phyloP scores from a whole-genome alignment of 1,139 yeast genomes.

The Pichiaceae sp. region DNA sequence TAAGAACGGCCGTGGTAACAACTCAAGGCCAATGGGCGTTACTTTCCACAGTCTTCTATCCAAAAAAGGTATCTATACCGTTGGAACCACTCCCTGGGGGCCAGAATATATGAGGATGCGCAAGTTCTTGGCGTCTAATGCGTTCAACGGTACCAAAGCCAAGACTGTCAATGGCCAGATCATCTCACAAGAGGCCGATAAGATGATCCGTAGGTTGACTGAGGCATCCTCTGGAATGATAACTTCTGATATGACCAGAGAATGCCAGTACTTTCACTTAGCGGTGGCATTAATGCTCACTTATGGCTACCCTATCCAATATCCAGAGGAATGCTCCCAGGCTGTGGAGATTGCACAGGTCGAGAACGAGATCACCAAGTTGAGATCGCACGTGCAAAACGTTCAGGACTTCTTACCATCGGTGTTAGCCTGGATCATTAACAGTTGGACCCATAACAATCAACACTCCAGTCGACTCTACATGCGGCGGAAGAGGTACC shows the following conservation, averaged over 20 bases:
- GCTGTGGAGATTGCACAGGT: constrained; percentile 50
- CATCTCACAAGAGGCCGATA: constrained; percentile 37
- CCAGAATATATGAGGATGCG: constrained; percentile 43
- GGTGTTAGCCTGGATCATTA: constrained; percentile 27
- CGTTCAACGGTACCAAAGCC: constrained; percentile 32
- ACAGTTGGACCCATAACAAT: constrained; percentile 24
- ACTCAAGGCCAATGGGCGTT: constrained; percentile 59
- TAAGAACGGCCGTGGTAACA: constrained; percentile 42
- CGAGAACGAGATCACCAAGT: constrained; percentile 56
- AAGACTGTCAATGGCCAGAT: constrained; percentile 26
- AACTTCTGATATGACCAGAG: constrained; percentile 11
- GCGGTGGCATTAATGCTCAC: constrained; percentile 49
- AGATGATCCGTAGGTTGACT: constrained; percentile 19
- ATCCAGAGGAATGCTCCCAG: constrained; percentile 2
- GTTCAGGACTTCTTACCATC: constrained; percentile 53
- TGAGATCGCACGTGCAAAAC: constrained; percentile 58
- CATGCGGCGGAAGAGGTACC: constrained; percentile 44
- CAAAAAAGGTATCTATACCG: constrained; percentile 48
- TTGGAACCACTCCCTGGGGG: constrained; percentile 72
- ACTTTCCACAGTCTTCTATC: constrained; percentile 67
- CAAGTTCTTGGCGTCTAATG: constrained; percentile 42
- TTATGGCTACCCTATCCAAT: constrained; percentile 43
- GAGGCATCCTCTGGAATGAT: constrained; percentile 2
- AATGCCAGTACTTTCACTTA: constrained; percentile 44
- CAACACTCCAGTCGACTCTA: constrained; percentile 22